Base-by-base conservation (phyloP, 106 monocot genomes). In the Iris macrosiphon region DNA sequence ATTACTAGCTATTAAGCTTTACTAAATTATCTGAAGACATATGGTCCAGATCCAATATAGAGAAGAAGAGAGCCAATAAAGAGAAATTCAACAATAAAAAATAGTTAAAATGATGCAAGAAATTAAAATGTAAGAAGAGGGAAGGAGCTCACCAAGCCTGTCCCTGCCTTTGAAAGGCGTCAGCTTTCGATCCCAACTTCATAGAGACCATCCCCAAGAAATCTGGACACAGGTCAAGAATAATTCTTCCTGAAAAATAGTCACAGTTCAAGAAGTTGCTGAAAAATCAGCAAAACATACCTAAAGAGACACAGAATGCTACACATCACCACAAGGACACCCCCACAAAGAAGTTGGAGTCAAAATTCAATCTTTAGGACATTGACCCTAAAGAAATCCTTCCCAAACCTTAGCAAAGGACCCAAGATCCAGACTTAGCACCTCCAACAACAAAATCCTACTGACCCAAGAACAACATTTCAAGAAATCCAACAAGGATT, bases 131-230 rank as follows among this genome's bases (percentile, higher is more conserved):
- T 21, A 57, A 40, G 7, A 54, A 61, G 15, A 39, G 15, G n/a
- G 19, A n/a, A 19, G 6, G 31, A 51, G 19, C 75, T 52, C 65
- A 77, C 76, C 76, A 77, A 16, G 70, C 70, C 40, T 65, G 76
- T 19, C 76, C 76, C 55, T 61, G 44, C 7, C 52, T 59, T 31
- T 48, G 64, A 11, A 77, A 70, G 11, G 52, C 52, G 40, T 77
- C 76, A 11, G 65, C 29, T 65, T 77, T 77, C 10, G 76, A 77
- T 55, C 76, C 76, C 53, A 77, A 47, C 60, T 71, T 77, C 60
- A 65, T 55, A 25, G 65, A 53, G 17, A 68, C 75, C 75, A 75
- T 75, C 22, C 27, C 4, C 29, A 3, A 6, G 12, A 52, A 52
- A 10, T 29, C 5, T n/a, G 19, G 16, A 44, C 44, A 52, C 34